Percentiles rank a stretch among this genome's conserved stretches.
Evolutionary conservation across 1,284 basidiomycete genomes (phyloP).

Genomic region (Boletellus deceptivus): DNA sequence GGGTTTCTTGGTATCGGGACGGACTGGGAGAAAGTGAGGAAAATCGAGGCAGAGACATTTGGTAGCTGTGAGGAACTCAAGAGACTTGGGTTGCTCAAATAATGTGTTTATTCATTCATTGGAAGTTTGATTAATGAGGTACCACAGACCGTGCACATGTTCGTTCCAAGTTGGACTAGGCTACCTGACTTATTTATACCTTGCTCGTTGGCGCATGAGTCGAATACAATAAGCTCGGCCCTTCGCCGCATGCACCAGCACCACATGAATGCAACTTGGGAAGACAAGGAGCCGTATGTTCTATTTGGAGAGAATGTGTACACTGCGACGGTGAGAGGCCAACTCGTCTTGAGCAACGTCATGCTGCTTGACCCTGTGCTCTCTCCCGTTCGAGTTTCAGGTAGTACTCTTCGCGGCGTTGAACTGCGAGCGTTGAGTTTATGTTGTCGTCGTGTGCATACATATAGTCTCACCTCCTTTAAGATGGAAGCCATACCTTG

Average conservation of each 20-base stretch:
- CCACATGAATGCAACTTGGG: constrained; percentile 19
- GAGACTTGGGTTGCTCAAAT: constrained; percentile 50
- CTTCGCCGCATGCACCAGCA: constrained; percentile 1
- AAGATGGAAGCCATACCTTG: constrained; percentile 80
- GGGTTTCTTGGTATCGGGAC: constrained; percentile 89
- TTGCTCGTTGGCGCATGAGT: background rate
- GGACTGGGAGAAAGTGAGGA: constrained; percentile 81
- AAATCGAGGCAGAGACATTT: constrained; percentile 63
- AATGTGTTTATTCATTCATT: constrained; percentile 14
- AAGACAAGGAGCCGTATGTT: constrained; percentile 17
- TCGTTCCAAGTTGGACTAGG: background rate
- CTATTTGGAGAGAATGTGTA: constrained; percentile 14
- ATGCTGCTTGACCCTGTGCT: constrained; percentile 25
- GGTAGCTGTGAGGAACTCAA: constrained; percentile 75
- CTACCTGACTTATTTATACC: constrained; percentile 32
- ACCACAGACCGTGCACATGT: constrained; percentile 11
- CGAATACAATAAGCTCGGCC: background rate
- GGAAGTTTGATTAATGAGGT: constrained; percentile 8
- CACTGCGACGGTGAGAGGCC: background rate
- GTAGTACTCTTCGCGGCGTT: constrained; percentile 79
- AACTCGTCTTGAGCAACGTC: background rate
- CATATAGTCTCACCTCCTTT: constrained; percentile 57
- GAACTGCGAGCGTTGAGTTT: constrained; percentile 49
- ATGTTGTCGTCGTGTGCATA: background rate
- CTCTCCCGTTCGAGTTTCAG: constrained; percentile 72